A percentile compares a stretch with the other conserved stretches of the same genome.
These are phyloP conservation scores for Penicillium longicatenatum DNA, from an alignment of 495 filamentous ascomycete genomes.

Conservation along the genomic window DNA sequence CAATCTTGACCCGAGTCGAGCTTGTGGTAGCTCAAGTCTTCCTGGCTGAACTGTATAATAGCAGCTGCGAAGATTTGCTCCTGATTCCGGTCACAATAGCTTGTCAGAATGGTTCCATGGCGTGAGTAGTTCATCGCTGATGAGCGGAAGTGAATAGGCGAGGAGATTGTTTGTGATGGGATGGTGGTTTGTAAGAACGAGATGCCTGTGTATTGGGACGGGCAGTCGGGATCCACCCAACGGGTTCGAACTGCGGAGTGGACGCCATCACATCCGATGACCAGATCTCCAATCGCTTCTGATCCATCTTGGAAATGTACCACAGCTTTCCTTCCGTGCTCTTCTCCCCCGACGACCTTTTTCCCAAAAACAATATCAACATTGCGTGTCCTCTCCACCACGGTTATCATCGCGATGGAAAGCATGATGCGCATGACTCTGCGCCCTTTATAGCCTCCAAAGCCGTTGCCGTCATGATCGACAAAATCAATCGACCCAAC, in stretches of 20 bases:
- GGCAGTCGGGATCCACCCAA: constrained; percentile 52
- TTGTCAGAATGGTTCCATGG: constrained; percentile 56
- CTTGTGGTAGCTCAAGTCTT: constrained; percentile 30
- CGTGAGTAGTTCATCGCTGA: constrained; percentile 54
- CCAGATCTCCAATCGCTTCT: constrained; percentile 49
- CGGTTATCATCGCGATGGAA: constrained; percentile 46
- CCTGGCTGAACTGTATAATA: constrained; percentile 52
- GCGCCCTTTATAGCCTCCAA: constrained; percentile 47
- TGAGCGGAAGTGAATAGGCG: constrained; percentile 45
- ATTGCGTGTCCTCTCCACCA: constrained; percentile 41
- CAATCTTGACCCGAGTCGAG: constrained; percentile 50
- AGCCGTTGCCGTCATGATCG: constrained; percentile 39
- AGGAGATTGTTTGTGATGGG: constrained; percentile 27
- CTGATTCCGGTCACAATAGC: constrained; percentile 47
- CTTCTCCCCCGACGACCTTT: constrained; percentile 41
- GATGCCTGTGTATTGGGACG: constrained; percentile 57
- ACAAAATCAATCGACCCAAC: constrained; percentile 49
- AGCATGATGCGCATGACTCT: constrained; percentile 52
- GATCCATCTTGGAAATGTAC: constrained; percentile 54
- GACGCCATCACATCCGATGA: constrained; percentile 67
- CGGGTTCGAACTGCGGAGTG: constrained; percentile 56
- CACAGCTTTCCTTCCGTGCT: constrained; percentile 41
- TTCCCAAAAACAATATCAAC: constrained; percentile 44
- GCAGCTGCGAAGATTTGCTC: constrained; percentile 56
- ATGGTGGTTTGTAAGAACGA: constrained; percentile 56